Conservation (phyloP, 306 rosid genomes). For the Biancaea sappan region DNA sequence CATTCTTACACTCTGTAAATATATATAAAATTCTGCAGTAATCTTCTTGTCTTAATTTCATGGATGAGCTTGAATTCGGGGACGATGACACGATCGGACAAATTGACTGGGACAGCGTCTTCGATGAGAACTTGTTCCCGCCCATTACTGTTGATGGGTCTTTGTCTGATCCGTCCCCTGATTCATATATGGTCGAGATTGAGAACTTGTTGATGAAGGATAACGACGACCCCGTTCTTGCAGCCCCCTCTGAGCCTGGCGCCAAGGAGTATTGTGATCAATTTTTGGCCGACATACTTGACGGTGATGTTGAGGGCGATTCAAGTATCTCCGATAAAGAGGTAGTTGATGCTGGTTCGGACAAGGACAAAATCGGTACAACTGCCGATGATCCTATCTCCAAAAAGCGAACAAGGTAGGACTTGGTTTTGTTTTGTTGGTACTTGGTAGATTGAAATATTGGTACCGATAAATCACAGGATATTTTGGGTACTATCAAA, state of each 20-base stretch:
- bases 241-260: constrained; percentile 28
- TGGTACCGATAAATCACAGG: neutral
- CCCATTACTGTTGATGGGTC: constrained; percentile 1
- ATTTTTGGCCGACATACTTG: constrained; percentile 52
- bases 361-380: constrained; percentile 35
- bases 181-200: constrained; percentile 38
- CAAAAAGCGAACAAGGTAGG: constrained; percentile 67
- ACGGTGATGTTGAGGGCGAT: constrained; percentile 30
- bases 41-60: neutral
- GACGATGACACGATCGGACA: constrained; percentile 24
- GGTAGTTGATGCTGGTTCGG: constrained; percentile 14
- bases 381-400: constrained; percentile 47
- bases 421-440: neutral
- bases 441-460: neutral
- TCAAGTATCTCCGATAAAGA: constrained; percentile 35
- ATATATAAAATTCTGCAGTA: neutral
- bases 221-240: constrained; percentile 16
- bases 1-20: no score
- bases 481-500: neutral
- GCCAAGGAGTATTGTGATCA: constrained; percentile 27
- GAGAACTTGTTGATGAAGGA: constrained; percentile 65
- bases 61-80: constrained; percentile 30
- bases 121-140: constrained; percentile 34
- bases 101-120: constrained; percentile 45
- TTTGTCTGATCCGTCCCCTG: constrained; percentile 16